Base-by-base conservation (phyloP, 495 filamentous ascomycete genomes). In the Penicillium simplicissimum region DNA sequence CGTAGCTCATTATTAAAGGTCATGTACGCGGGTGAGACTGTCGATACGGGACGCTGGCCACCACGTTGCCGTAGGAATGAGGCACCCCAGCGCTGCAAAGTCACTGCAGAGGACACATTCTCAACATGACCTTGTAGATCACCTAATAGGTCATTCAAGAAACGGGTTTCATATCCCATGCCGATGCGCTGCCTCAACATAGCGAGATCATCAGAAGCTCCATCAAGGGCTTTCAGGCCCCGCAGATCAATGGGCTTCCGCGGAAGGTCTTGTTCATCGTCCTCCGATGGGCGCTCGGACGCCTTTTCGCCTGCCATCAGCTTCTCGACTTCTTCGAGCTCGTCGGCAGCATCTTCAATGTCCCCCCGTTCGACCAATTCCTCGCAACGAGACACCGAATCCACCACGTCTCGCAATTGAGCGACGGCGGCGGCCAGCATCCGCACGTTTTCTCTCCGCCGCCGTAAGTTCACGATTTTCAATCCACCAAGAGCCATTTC, bases 401-500 rank as follows among this genome's bases (percentile, higher is more conserved):
- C 85, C 0, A 96, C 85, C 47, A 97, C 87, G 52, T 87, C 81
- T 57, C 87, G 85, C 38, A 98, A 82, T 68, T 99, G 95, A 61
- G 85, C 84, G 11, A 95, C 90, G 1, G 95, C 88, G 63, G 92
- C 85, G 19, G 89, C 87, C 13, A 99, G 76, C 70, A 91, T 90
- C 49, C 87, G 83, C 14, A 99, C 76, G 67, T 98, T 99, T 60
- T 97, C 91, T 58, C 88, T 82, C 52, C 90, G 84, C 38, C 90
- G 85, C 52, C 90, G 85, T 70, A 96, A 86, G 40, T 91, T 88
- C 8, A 97, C 87, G 57, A 97, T 86, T 61, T 97, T 88, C 9
- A 99, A 71, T 4, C 95, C 95, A 9, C 88, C 90, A 2, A 92
- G 76, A 5, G 92, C 96, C 80, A 98, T 92, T 61, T 96, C 90